These are phyloP conservation scores for Podaxis sp. DNA, from an alignment of 768 basidiomycete species.

Conservation along the genomic window DNA sequence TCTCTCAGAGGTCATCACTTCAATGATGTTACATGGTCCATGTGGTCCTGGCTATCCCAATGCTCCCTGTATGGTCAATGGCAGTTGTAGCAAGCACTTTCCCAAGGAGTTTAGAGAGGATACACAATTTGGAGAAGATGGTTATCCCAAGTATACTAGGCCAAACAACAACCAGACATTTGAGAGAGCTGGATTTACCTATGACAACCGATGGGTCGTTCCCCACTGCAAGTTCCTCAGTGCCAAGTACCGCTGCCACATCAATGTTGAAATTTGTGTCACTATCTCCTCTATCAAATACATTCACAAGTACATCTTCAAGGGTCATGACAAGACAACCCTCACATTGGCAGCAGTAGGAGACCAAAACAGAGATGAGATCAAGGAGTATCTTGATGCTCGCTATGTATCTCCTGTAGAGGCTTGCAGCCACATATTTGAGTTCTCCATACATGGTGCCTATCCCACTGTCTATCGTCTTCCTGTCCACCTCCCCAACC, in stretches of 20 bases:
- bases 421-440: constrained; percentile 34
- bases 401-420: constrained; percentile 37
- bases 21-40: constrained; percentile 50
- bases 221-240: constrained; percentile 38
- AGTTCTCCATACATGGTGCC: constrained; percentile 32
- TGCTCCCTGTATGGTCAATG: constrained; percentile 42
- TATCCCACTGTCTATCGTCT: constrained; percentile 25
- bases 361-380: constrained; percentile 34
- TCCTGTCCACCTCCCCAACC: not conserved
- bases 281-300: constrained; percentile 44
- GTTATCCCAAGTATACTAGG: constrained; percentile 38
- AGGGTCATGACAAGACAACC: constrained; percentile 42
- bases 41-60: constrained; percentile 35
- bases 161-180: constrained; percentile 33
- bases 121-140: constrained; percentile 38
- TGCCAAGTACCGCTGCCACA: constrained; percentile 42
- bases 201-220: constrained; percentile 43
- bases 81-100: constrained; percentile 41
- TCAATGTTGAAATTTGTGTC: constrained; percentile 46
- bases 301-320: constrained; percentile 49
- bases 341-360: constrained; percentile 27
- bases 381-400: constrained; percentile 34
- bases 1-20: constrained; percentile 39
- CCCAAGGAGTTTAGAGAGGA: constrained; percentile 36
- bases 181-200: not conserved